These are phyloP conservation scores for Paecilomyces niveus DNA, from an alignment of 2,329 filamentous ascomycete species.

Conservation along the genomic window DNA sequence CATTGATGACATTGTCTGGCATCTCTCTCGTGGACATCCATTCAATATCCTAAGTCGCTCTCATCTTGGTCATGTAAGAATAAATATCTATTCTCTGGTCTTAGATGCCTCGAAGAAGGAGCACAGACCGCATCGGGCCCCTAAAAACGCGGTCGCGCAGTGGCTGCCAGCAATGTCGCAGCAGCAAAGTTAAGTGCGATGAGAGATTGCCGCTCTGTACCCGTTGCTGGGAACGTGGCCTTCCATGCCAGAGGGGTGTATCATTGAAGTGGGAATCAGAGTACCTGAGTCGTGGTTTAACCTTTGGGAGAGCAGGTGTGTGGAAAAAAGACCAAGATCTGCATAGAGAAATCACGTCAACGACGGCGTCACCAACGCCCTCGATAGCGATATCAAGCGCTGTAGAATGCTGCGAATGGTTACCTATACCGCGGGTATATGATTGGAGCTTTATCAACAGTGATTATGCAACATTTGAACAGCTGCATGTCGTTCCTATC, in stretches of 20 bases:
- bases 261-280: constrained; percentile 33
- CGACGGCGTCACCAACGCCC: constrained; percentile 8
- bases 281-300: constrained; percentile 33
- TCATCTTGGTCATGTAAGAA: background rate
- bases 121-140: background rate
- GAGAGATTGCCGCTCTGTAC: constrained; percentile 12
- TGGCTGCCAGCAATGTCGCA: constrained; percentile 9
- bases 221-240: constrained; percentile 11
- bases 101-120: background rate
- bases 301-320: constrained; percentile 37
- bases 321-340: constrained; percentile 27
- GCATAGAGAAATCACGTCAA: constrained; percentile 8
- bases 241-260: constrained; percentile 8
- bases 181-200: constrained; percentile 16
- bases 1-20: background rate
- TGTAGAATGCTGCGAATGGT: constrained; percentile 1
- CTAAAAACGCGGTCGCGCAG: background rate
- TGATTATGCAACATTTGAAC: constrained; percentile 20
- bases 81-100: background rate
- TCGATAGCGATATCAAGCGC: constrained; percentile 10
- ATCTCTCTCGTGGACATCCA: background rate
- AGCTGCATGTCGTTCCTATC: constrained; percentile 18
- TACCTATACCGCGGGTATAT: constrained; percentile 17
- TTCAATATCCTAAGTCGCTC: background rate
- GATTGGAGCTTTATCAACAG: constrained; percentile 28